Evolutionary conservation across 345 rosid genomes (phyloP).

Genomic region (Citrus cavaleriei): DNA sequence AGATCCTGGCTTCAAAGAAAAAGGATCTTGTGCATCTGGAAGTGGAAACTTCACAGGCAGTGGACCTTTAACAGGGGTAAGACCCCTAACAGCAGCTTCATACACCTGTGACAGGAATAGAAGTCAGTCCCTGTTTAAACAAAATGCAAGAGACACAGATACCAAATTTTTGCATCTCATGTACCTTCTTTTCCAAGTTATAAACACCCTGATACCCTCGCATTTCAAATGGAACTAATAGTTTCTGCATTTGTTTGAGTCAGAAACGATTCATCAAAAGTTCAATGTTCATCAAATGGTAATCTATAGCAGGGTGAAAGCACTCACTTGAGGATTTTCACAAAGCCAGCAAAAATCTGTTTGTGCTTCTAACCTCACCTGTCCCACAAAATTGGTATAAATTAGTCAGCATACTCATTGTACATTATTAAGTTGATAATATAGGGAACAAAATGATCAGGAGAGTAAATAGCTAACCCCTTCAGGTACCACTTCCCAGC

Average conservation of each 20-base stretch:
- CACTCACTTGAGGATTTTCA: conserved; percentile 73
- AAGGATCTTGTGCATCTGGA: conserved; percentile 61
- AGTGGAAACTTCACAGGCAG: conserved; percentile 62
- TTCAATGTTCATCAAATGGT: not conserved
- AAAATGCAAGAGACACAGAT: not conserved
- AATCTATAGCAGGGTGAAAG: conserved; percentile 4
- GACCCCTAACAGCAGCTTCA: conserved; percentile 80
- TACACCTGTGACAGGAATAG: conserved; percentile 37
- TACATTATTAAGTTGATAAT: not conserved
- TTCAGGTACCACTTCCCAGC: conserved; percentile 55
- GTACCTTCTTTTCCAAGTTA: conserved; percentile 94
- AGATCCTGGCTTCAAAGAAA: conserved; percentile 83
- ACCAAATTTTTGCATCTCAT: not conserved
- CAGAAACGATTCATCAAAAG: not conserved
- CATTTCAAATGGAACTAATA: conserved; percentile 93
- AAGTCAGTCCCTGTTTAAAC: not conserved
- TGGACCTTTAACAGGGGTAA: conserved; percentile 47
- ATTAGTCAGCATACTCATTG: not conserved
- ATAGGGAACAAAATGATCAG: not conserved
- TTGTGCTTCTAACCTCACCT: conserved; percentile 91
- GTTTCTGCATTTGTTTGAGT: conserved; percentile 37
- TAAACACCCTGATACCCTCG: conserved; percentile 81
- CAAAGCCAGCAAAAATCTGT: conserved; percentile 94
- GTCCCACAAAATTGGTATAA: conserved; percentile 6
- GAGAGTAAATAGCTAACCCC: conserved; percentile 37